These are phyloP conservation scores for Sarocladium oryzae DNA, from an alignment of 2,329 filamentous ascomycete genomes.

Conservation along the genomic window DNA sequence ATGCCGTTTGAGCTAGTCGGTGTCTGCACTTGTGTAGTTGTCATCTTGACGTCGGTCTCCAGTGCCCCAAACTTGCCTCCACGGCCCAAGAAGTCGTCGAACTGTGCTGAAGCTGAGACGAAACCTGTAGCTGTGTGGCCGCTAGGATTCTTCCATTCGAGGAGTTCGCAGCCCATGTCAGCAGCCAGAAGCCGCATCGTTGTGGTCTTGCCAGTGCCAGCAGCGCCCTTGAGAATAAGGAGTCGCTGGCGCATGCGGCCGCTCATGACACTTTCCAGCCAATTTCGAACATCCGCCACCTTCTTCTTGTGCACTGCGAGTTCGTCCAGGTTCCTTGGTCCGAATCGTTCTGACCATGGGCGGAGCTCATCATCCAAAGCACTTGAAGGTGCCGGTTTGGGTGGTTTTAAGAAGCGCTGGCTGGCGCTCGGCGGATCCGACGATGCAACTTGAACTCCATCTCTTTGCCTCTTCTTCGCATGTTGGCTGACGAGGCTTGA, in stretches of 20 bases:
- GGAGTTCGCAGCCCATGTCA: conserved; percentile 67
- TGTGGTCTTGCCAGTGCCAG: conserved; percentile 89
- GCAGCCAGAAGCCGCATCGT: conserved; percentile 73
- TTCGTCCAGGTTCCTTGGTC: conserved; percentile 68
- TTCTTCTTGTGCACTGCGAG: conserved; percentile 94
- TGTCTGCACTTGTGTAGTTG: conserved; percentile 14
- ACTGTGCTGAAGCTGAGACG: conserved; percentile 68
- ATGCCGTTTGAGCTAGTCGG: conserved; percentile 14
- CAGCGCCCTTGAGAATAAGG: conserved; percentile 80
- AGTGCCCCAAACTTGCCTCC: conserved; percentile 75
- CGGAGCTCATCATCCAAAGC: conserved; percentile 48
- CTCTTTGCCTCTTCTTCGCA: conserved; percentile 46
- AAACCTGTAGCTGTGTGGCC: conserved; percentile 54
- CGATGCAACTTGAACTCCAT: conserved; percentile 20
- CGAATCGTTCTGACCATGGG: conserved; percentile 86
- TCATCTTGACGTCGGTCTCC: conserved; percentile 33
- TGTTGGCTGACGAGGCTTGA: conserved; percentile 50
- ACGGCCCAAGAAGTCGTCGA: conserved; percentile 84
- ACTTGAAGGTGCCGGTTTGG: conserved; percentile 22
- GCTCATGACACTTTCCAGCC: conserved; percentile 69
- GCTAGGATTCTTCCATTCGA: conserved; percentile 87
- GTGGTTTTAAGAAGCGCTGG: conserved; percentile 46
- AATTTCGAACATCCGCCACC: conserved; percentile 74
- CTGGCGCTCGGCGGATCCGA: conserved; percentile 29
- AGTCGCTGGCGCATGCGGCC: conserved; percentile 64